Evolutionary conservation across 2,329 filamentous ascomycete genomes (phyloP).

Genomic region (Aspergillus aculeatus): DNA sequence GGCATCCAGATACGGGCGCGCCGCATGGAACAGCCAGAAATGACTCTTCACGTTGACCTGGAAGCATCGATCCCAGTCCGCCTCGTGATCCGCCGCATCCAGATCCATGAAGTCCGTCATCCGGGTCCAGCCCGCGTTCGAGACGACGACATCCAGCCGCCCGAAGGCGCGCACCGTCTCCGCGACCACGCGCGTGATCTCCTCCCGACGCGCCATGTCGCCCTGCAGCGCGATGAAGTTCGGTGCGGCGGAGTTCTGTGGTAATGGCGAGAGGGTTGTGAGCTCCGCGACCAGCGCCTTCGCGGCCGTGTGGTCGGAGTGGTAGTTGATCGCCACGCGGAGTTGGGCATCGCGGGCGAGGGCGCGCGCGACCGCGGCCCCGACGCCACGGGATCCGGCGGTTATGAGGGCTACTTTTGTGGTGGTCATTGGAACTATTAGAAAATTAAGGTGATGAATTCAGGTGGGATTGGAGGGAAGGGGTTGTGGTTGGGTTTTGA

Average conservation of each 20-base stretch:
- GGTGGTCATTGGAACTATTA: neutral
- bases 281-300: neutral
- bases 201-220: neutral
- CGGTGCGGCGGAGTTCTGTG: neutral
- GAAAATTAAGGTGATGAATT: neutral
- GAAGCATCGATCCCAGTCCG: constrained; percentile 60
- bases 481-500: neutral
- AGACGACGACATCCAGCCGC: constrained; percentile 49
- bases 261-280: neutral
- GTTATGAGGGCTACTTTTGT: constrained; percentile 38
- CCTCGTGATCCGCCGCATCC: constrained; percentile 41
- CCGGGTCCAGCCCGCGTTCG: constrained; percentile 41
- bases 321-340: constrained; percentile 45
- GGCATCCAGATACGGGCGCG: constrained; percentile 55
- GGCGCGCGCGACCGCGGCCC: constrained; percentile 34
- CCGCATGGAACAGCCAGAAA: constrained; percentile 59
- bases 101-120: constrained; percentile 37
- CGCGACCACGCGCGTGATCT: constrained; percentile 38
- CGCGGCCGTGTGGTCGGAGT: constrained; percentile 44
- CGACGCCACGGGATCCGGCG: constrained; percentile 38
- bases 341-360: constrained; percentile 35
- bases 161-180: constrained; percentile 49
- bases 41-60: constrained; percentile 64
- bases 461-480: neutral
- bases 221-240: neutral